Base-by-base conservation (phyloP, 371 early-diverging fungal genomes). In the Mycotypha africana region DNA sequence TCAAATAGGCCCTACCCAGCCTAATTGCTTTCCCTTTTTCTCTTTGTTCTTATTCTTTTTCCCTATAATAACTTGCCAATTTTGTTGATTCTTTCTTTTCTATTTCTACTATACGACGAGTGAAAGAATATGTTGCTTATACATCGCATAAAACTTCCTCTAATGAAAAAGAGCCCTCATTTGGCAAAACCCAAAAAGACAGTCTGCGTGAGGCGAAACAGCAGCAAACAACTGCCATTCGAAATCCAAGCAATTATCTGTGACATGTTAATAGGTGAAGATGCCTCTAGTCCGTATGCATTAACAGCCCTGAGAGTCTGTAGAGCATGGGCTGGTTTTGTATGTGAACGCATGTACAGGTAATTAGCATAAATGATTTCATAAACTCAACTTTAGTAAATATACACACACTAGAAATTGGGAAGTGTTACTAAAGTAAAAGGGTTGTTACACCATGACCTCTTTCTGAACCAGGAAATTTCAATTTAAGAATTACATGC, bases 181-280 rank as follows among this genome's bases (percentile, higher is more conserved):
- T 22, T 11, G 10, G 45, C 31, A 4, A 51, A 30, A 28, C 6
- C 26, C 7, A 42, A 28, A 28, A 5, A 5, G 11, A 28, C 11
- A 28, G 11, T 8, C 5, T 11, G 28, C 5, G 5, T 28, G 28
- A 28, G 28, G 11, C 5, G 28, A 28, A 28, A 28, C 11, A 28
- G 28, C 28, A 37, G 26, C 15, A 51, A 33, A 22, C 41, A 45
- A 14, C 38, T 55, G 8, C 55, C 55, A 11, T 22, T 30, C 45
- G 55, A 55, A 44, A 44, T 55, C 2, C 55, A 55, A 49, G 45
- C 43, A 39, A 43, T 55, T 12, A 49, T 55, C 8, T 55, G 49
- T 15, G 26, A 25, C 17, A 44, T 49, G 23, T 17, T 55, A 5
- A 23, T 55, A 10, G 49, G 31, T 2, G 34, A 55, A n/a, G 45